phyloP scores from a whole-genome alignment of 2,329 filamentous ascomycete species.

The Aspergillus quadrilineatus region DNA sequence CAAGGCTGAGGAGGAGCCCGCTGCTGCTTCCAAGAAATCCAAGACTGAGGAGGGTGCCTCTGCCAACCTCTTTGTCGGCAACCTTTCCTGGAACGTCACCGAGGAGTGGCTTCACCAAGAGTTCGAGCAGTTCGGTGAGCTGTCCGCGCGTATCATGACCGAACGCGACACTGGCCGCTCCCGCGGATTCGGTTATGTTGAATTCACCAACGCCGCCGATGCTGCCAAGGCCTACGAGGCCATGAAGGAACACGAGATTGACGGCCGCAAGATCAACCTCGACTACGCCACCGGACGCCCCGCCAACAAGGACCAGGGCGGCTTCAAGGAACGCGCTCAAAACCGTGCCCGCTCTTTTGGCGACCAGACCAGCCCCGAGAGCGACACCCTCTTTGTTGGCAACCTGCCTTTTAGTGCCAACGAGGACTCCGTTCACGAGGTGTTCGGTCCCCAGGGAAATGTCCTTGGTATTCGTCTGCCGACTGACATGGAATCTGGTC shows the following conservation, averaged over 20 bases:
- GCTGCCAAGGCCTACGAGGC: conserved; percentile 70
- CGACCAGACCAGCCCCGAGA: conserved; percentile 74
- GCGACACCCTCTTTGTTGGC: conserved; percentile 85
- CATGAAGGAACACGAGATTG: conserved; percentile 72
- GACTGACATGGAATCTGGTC: conserved; percentile 79
- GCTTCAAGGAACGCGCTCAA: conserved; percentile 63
- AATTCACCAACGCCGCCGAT: conserved; percentile 69
- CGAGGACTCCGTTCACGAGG: conserved; percentile 70
- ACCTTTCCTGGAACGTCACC: conserved; percentile 86
- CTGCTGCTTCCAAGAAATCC: conserved; percentile 57
- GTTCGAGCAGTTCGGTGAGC: conserved; percentile 75
- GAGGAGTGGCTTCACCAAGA: conserved; percentile 77
- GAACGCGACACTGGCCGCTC: conserved; percentile 79
- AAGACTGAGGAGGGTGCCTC: conserved; percentile 53
- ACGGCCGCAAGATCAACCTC: conserved; percentile 72
- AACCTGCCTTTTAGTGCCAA: conserved; percentile 84
- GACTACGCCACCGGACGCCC: conserved; percentile 72
- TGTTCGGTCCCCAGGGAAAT: conserved; percentile 69
- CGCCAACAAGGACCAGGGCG: conserved; percentile 52
- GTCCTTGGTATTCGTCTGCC: conserved; percentile 82
- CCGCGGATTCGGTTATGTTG: conserved; percentile 91
- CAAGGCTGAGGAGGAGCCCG: conserved; percentile 49
- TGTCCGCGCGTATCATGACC: conserved; percentile 76
- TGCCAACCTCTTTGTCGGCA: conserved; percentile 80
- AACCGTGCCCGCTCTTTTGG: conserved; percentile 60